Evolutionary conservation across 192 early-diverging fungal genomes (phyloP).

Genomic region (Jimgerdemannia lactiflua): DNA sequence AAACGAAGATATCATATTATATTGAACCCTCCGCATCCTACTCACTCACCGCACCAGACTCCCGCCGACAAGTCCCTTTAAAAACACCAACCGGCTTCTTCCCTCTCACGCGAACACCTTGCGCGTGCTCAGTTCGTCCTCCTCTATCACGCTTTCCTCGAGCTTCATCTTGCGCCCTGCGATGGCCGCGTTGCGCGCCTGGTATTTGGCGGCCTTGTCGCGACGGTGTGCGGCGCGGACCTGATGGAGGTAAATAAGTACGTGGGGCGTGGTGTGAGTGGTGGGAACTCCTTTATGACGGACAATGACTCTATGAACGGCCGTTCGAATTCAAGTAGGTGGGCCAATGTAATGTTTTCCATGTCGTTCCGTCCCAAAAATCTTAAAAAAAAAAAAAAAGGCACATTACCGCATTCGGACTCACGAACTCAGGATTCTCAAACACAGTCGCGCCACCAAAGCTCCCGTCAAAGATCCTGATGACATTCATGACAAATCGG

Average conservation of each 20-base stretch:
- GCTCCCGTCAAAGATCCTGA: conserved; percentile 93
- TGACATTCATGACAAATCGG: conserved; percentile 90
- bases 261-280: too few species aligned
- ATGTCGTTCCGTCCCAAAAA: too few species aligned
- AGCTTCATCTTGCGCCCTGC: conserved; percentile 44
- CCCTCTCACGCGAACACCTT: conserved; percentile 45
- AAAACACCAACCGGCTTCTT: too few species aligned
- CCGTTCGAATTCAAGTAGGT: conserved; percentile 8
- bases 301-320: conserved; percentile 16
- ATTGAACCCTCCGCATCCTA: too few species aligned
- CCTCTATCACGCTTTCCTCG: conserved; percentile 42
- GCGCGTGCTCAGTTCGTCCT: conserved; percentile 43
- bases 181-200: conserved; percentile 39
- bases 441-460: conserved; percentile 93
- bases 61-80: too few species aligned
- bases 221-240: conserved; percentile 41
- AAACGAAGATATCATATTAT: too few species aligned
- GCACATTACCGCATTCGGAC: conserved; percentile 50
- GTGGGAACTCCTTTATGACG: too few species aligned
- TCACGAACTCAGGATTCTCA: conserved; percentile 85
- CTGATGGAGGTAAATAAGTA: conserved; percentile 5
- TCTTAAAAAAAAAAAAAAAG: conserved; percentile 21
- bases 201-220: conserved; percentile 50
- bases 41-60: too few species aligned
- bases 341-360: too few species aligned